Evolutionary conservation across 2,329 filamentous ascomycete species (phyloP), one percentile per base, ranked within the genome.

Genomic region (Nemania abortiva): DNA sequence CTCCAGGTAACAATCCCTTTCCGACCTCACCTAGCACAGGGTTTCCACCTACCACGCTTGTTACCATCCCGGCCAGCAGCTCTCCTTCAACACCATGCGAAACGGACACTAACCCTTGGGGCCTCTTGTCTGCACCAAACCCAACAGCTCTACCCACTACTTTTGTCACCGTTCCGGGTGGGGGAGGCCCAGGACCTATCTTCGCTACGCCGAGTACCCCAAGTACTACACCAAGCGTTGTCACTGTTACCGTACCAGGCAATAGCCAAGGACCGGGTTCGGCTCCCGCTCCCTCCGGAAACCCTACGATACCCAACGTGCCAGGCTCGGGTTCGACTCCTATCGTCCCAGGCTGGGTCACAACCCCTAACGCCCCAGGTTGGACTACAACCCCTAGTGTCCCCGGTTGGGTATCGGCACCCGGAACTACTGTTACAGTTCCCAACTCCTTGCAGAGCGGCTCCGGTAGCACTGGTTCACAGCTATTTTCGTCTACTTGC

Each of bases 361-460:
- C 62, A 2, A 63, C 52, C 45, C 37, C 65, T 10, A 56, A 42
- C 37, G 27, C 1, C 15, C 61, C 63, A n/a, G 57, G 62, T 39
- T 61, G 56, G 62, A 37, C 34, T 11, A 57, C 56, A 15, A 47
- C 52, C n/a, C 57, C 66, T 20, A 59, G 13, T 22, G 29, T n/a
- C 13, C 58, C 68, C n/a, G 58, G 52, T 42, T 66, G 70, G 65
- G 65, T 24, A 27, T 66, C 68, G 54, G 27, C 22, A 22, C 54
- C 70, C 15, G 68, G 68, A 53, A 68, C 64, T 54, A 71, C 49
- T 39, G 49, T 70, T 53, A 71, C 69, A 24, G 59, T 64, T 20
- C 53, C 63, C 2, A 65, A 62, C 15, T 34, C 66, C 55, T 47
- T 64, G 22, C 55, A 69, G 5, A 65, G 50, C 18, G 53, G 53